Evolutionary conservation across 1,284 basidiomycete species (phyloP).

Genomic region (Ganoderma leucocontextum): DNA sequence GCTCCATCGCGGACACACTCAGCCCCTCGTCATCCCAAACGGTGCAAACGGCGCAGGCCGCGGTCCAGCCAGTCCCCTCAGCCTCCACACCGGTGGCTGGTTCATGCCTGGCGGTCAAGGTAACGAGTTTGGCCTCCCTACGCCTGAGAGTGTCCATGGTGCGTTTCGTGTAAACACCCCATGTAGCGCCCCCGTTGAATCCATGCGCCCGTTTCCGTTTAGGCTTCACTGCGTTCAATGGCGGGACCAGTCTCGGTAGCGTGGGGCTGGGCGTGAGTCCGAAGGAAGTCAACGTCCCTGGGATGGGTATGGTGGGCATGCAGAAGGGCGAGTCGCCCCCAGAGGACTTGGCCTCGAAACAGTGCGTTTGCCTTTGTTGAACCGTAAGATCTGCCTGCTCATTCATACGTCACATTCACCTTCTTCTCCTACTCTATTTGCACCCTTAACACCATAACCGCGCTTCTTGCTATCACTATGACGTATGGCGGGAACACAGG

Average conservation of each 20-base stretch:
- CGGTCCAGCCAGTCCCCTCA: constrained; percentile 41
- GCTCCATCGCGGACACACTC: constrained; percentile 44
- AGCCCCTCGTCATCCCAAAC: constrained; percentile 68
- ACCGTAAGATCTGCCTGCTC: constrained; percentile 16
- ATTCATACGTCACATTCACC: constrained; percentile 11
- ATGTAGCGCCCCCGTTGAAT: constrained; percentile 17
- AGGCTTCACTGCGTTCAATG: constrained; percentile 40
- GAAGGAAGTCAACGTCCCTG: constrained; percentile 42
- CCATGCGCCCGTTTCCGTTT: constrained; percentile 18
- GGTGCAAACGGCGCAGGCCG: constrained; percentile 33
- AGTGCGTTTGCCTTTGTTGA: constrained; percentile 44
- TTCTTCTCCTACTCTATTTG: neutral
- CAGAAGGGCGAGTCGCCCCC: constrained; percentile 40
- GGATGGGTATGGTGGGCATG: constrained; percentile 35
- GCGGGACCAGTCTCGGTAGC: constrained; percentile 32
- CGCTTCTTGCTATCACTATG: constrained; percentile 15
- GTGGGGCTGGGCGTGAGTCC: constrained; percentile 42
- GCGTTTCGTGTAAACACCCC: constrained; percentile 17
- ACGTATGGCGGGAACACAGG: constrained; percentile 30
- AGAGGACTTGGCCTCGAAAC: constrained; percentile 49
- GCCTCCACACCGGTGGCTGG: constrained; percentile 40
- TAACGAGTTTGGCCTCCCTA: constrained; percentile 48
- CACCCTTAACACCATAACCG: neutral
- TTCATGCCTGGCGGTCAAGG: constrained; percentile 38
- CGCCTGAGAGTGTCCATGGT: constrained; percentile 49